Conservation (phyloP, 2,329 filamentous ascomycete species). For the Aspergillus nomiae region DNA sequence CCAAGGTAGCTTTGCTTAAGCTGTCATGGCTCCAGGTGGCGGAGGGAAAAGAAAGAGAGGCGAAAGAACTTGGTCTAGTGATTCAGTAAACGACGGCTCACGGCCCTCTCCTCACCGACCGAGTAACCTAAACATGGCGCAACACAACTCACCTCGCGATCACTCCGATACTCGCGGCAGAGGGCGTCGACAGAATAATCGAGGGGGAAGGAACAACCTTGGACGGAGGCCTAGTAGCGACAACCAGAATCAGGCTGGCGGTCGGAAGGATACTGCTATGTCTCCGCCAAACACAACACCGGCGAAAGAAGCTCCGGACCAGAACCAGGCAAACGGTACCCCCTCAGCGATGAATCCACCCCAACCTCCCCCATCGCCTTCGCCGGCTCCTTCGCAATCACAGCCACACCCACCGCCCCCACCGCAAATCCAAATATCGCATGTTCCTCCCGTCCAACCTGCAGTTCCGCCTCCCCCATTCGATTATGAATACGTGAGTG, state of each 20-base stretch:
- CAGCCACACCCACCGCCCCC: slow-evolving; percentile 18
- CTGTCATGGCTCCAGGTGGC: slow-evolving; percentile 53
- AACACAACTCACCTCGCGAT: slow-evolving; percentile 46
- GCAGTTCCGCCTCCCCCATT: slow-evolving; percentile 50
- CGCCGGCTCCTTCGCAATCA: slow-evolving; percentile 21
- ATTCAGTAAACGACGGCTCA: slow-evolving; percentile 42
- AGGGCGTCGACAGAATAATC: slow-evolving; percentile 39
- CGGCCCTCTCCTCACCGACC: slow-evolving; percentile 52
- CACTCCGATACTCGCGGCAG: slow-evolving; percentile 41
- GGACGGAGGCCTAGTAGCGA: slow-evolving; percentile 39
- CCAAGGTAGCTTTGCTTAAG: slow-evolving; percentile 23
- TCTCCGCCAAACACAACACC: slow-evolving; percentile 33
- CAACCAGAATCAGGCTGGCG: slow-evolving; percentile 34
- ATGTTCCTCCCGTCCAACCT: slow-evolving; percentile 16
- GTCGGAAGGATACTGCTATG: slow-evolving; percentile 33
- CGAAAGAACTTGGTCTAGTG: slow-evolving; percentile 48
- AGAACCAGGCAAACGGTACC: slow-evolving; percentile 31
- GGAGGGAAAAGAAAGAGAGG: slow-evolving; percentile 59
- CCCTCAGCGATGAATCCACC: slow-evolving; percentile 15
- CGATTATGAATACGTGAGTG: slow-evolving; percentile 75
- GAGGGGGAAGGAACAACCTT: slow-evolving; percentile 40
- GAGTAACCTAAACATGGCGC: slow-evolving; percentile 53
- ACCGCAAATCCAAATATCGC: slow-evolving; percentile 15
- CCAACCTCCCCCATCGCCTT: slow-evolving; percentile 24
- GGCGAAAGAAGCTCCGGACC: slow-evolving; percentile 32